Base-by-base conservation (phyloP, 2,329 filamentous ascomycete species). In the Aspergillus pseudonomiae region DNA sequence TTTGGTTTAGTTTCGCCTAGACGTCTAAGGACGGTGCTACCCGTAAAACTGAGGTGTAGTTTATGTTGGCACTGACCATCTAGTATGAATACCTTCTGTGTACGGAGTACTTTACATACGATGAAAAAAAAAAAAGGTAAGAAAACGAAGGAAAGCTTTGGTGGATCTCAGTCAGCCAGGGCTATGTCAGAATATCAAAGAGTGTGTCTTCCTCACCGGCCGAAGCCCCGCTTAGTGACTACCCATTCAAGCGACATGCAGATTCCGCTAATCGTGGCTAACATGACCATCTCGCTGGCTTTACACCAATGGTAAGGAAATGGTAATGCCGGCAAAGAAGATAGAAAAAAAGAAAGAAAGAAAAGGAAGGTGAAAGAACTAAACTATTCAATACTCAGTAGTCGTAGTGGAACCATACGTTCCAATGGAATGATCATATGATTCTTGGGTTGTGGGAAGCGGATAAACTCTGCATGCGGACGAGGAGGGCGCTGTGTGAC, bases 191-290 rank as follows among this genome's bases (percentile, higher is more conserved):
- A 32, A 46, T 56, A 46, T 41, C 26, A 39, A 32, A 52, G 16
- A 52, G 16, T n/a, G 48, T n/a, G 4, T 52, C 28, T 34, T 32
- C 28, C 28, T 52, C 28, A 36, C 41, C 56, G 32, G 56, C 48
- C 54, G 46, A 58, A 32, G 48, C 65, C 67, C 67, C 65, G 62
- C 67, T 59, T 59, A 55, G 61, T 65, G 62, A 62, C 57, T 68
- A 67, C 68, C 68, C 67, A 36, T 69, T 70, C 63, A 55, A 65
- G 68, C 68, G 67, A 65, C 64, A 63, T 70, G 67, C 68, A 70
- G 64, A 61, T 59, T 52, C 19, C 50, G 50, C 60, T 56, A 66
- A 58, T 60, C 41, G 30, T 48, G 32, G 55, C 48, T 52, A 14
- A 41, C 32, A 21, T 32, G 3, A 12, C n/a, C 39, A n/a, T 54